These are phyloP conservation scores for Brassica cretica DNA, from an alignment of 345 rosid genomes.

Conservation along the genomic window DNA sequence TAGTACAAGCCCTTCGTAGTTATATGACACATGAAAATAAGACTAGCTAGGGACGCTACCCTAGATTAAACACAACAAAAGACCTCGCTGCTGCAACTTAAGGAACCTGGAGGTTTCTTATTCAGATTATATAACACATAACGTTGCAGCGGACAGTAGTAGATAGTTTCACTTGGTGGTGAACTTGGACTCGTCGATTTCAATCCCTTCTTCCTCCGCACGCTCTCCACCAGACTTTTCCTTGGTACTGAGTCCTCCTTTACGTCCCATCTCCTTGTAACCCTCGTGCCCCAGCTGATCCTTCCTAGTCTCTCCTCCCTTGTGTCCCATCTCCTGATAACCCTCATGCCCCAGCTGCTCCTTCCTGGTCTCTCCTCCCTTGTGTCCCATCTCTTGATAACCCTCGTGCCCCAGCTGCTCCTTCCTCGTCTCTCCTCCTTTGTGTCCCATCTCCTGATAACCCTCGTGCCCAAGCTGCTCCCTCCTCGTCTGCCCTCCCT, in stretches of 20 bases:
- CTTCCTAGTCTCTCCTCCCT: slow-evolving; percentile 68
- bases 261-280: slow-evolving; percentile 72
- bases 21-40: not conserved
- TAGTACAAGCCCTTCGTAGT: not conserved
- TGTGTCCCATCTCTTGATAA: slow-evolving; percentile 71
- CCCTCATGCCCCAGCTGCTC: not conserved
- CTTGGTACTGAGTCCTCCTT: slow-evolving; percentile 62
- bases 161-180: slow-evolving; percentile 28
- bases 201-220: slow-evolving; percentile 59
- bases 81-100: slow-evolving; percentile 6
- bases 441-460: slow-evolving; percentile 55
- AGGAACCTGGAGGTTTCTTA: slow-evolving; percentile 26
- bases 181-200: slow-evolving; percentile 71
- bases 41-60: not conserved
- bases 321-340: not conserved
- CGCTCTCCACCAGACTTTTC: slow-evolving; percentile 67
- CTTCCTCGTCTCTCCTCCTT: slow-evolving; percentile 69
- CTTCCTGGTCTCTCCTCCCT: slow-evolving; percentile 46
- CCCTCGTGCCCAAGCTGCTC: slow-evolving; percentile 62
- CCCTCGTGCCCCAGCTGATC: slow-evolving; percentile 76
- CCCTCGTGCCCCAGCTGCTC: slow-evolving; percentile 73
- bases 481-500: slow-evolving; percentile 61
- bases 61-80: not conserved
- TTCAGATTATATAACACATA: slow-evolving; percentile 10
- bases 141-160: slow-evolving; percentile 20